Evolutionary conservation across 169 alveolate species (phyloP).

Genomic region (Plasmodium ovale): DNA sequence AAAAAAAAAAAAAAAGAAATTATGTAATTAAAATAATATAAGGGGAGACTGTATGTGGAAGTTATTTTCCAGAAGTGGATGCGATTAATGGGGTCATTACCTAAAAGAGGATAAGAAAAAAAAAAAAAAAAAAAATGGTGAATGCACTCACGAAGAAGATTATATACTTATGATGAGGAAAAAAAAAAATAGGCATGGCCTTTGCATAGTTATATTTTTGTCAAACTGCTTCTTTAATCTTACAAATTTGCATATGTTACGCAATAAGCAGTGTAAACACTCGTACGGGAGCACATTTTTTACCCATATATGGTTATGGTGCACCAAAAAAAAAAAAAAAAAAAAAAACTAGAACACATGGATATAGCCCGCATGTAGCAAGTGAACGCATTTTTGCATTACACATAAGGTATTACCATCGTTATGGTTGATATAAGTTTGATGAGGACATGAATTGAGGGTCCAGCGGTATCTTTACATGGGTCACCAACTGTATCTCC

Average conservation of each 20-base stretch:
- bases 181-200: too few relatives aligned
- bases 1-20: neutral
- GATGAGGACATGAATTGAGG: conserved; percentile 85
- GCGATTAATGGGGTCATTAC: conserved; percentile 72
- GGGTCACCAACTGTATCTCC: conserved; percentile 95
- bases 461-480: conserved; percentile 94
- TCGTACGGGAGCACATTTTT: too few relatives aligned
- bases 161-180: neutral
- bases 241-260: too few relatives aligned
- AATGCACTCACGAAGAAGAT: neutral
- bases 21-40: neutral
- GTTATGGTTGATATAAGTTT: conserved; percentile 78
- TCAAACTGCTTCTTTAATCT: too few relatives aligned
- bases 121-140: neutral
- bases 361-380: too few relatives aligned
- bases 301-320: too few relatives aligned
- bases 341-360: too few relatives aligned
- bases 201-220: too few relatives aligned
- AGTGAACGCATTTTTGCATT: neutral
- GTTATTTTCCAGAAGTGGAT: conserved; percentile 17
- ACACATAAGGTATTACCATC: conserved; percentile 23
- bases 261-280: too few relatives aligned
- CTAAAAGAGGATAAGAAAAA: conserved; percentile 7
- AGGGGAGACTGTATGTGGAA: neutral
- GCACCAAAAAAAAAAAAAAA: too few relatives aligned